phyloP scores from a whole-genome alignment of 805 yeast species.

The Starmerella ratchasimensis region DNA sequence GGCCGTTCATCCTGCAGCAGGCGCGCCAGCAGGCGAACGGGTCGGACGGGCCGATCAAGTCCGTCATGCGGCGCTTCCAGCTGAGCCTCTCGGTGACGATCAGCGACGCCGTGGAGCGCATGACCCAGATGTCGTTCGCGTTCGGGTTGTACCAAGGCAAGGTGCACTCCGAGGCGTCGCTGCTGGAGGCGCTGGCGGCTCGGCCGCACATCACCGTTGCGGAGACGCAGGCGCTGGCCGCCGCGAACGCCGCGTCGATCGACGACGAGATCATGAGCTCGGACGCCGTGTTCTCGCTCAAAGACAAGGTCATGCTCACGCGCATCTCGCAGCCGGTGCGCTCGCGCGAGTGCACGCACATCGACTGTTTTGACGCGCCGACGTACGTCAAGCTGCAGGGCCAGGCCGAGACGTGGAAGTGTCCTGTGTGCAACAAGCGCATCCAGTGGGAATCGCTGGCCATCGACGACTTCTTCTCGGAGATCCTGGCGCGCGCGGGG shows the following conservation, averaged over 20 bases:
- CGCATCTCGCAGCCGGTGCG: slow-evolving; percentile 61
- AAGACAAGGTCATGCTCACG: slow-evolving; percentile 65
- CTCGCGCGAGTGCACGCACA: slow-evolving; percentile 58
- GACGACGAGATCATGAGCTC: slow-evolving; percentile 64
- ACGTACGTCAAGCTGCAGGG: slow-evolving; percentile 61
- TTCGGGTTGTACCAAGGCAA: slow-evolving; percentile 50
- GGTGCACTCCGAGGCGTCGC: slow-evolving; percentile 29
- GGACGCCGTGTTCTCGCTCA: slow-evolving; percentile 50
- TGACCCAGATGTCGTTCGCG: slow-evolving; percentile 29
- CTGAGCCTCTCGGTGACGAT: slow-evolving; percentile 25
- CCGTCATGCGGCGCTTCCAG: not conserved
- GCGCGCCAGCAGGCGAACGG: no score
- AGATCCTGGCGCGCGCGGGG: slow-evolving; percentile 41
- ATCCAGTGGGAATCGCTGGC: slow-evolving; percentile 47
- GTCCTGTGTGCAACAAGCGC: slow-evolving; percentile 61
- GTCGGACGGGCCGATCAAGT: not conserved
- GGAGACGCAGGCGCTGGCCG: slow-evolving; percentile 38
- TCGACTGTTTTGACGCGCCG: slow-evolving; percentile 77
- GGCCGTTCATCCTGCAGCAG: slow-evolving; percentile 31
- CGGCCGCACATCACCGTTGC: slow-evolving; percentile 42
- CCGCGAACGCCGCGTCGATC: slow-evolving; percentile 28
- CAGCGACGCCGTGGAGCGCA: slow-evolving; percentile 37
- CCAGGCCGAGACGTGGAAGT: slow-evolving; percentile 73
- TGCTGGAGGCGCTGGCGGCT: slow-evolving; percentile 31
- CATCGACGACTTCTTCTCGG: slow-evolving; percentile 58